Evolutionary conservation across 148 eudicot genomes (phyloP).

Genomic region (Camellia lanceoleosa): DNA sequence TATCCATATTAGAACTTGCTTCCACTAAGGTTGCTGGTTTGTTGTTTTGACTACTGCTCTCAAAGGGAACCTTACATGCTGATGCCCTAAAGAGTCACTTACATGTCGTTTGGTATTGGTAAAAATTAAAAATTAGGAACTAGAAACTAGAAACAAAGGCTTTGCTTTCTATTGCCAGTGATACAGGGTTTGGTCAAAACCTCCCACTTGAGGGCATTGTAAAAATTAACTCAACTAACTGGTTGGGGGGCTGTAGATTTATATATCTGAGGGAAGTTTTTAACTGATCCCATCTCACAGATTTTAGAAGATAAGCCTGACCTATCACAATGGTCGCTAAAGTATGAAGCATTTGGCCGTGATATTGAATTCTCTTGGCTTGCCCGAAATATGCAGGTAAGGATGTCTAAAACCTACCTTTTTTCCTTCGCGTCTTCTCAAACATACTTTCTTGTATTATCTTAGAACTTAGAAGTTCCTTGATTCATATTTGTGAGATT

Average conservation of each 20-base stretch:
- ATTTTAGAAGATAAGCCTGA: conserved; percentile 82
- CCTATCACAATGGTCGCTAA: conserved; percentile 77
- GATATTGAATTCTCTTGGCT: conserved; percentile 95
- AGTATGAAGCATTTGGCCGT: conserved; percentile 84
- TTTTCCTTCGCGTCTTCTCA: not conserved
- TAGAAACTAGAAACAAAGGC: not conserved
- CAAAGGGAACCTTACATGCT: not conserved
- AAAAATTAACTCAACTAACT: not conserved
- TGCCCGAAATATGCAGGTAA: conserved; percentile 96
- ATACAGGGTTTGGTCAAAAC: conserved; percentile 3
- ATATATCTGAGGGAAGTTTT: conserved; percentile 6
- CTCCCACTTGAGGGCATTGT: too few species aligned
- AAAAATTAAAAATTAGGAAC: not conserved
- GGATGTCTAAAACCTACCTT: not conserved
- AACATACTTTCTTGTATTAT: not conserved
- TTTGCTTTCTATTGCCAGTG: not conserved
- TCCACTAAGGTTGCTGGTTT: not conserved
- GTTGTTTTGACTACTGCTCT: not conserved
- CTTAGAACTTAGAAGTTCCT: not conserved
- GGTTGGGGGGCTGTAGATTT: not conserved
- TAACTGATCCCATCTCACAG: conserved; percentile 32
- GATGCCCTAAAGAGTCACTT: not conserved
- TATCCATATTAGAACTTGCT: not conserved
- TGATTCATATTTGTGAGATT: conserved; percentile 4
- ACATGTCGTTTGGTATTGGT: not conserved